Base-by-base conservation (phyloP, 495 filamentous ascomycete species). In the Penicillium waksmanii region DNA sequence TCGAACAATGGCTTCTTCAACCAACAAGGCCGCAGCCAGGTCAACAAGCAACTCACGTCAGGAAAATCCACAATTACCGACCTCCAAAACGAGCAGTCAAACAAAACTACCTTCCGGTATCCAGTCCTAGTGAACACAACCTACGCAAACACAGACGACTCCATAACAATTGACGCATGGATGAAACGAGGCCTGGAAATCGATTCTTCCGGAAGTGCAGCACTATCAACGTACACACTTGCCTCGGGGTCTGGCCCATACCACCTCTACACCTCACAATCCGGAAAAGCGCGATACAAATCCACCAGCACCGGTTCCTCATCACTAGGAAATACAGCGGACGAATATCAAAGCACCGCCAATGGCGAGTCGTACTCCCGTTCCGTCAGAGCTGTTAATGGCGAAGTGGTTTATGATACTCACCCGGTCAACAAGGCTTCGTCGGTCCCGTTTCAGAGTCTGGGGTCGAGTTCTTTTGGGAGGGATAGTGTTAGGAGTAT, bases 121-220 rank as follows among this genome's bases (percentile, higher is more conserved):
- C 90, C 89, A 3, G 61, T 94, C 0, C 77, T 73, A 51, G 83
- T 85, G 17, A 85, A 86, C 54, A 80, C 80, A 6, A 77, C 82
- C 2, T 87, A 83, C 58, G 50, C 78, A 25, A 64, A 73, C 15
- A 51, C 73, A 0, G 47, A 74, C 31, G 84, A 83, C 2, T 85
- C 84, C 52, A 72, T 87, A 48, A 79, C 80, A 27, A 87, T 93
- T 46, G 75, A 77, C 50, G 89, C 83, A 0, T 72, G 73, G 21
- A 70, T 94, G 23, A 66, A 72, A 35, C 85, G 88, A 49, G 86
- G 87, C 8, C 82, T 91, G 11, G 60, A 80, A 0, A 74, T 86
- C 11, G 65, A 74, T 13, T 58, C 71, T 7, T 65, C 67, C 11
- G 67, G 74, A 6, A 75, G 82, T 6, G 58, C 72, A 1, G 88